phyloP scores from a whole-genome alignment of 345 rosid species.

The Firmiana major region DNA sequence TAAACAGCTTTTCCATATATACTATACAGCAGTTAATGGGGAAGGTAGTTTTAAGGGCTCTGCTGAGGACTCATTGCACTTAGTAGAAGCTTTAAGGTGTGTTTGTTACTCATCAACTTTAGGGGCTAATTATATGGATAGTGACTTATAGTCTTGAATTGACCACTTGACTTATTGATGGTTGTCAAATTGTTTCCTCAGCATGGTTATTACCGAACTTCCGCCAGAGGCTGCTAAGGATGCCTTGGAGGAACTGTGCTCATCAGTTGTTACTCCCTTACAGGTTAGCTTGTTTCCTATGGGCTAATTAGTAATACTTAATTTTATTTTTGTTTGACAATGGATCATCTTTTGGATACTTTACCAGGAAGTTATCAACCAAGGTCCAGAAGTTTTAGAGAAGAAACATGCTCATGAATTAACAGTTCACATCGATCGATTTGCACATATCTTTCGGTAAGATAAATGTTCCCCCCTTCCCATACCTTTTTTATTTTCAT shows the following conservation, averaged over 20 bases:
- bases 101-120: conserved; percentile 4
- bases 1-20: conserved; percentile 75
- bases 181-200: conserved; percentile 36
- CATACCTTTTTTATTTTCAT: neutral
- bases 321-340: conserved; percentile 18
- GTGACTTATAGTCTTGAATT: conserved; percentile 7
- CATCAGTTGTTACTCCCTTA: conserved; percentile 80
- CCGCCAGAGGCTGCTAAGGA: conserved; percentile 78
- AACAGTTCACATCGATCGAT: conserved; percentile 91
- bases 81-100: conserved; percentile 96
- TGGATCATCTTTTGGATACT: conserved; percentile 9
- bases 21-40: conserved; percentile 72
- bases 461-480: conserved; percentile 13
- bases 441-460: conserved; percentile 95
- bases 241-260: conserved; percentile 79
- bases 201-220: conserved; percentile 94
- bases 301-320: neutral
- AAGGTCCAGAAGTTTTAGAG: conserved; percentile 70
- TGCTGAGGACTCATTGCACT: conserved; percentile 84
- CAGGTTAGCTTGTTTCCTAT: conserved; percentile 48
- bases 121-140: conserved; percentile 14
- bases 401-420: conserved; percentile 89
- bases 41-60: conserved; percentile 82
- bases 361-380: conserved; percentile 67
- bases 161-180: conserved; percentile 19